phyloP scores from a whole-genome alignment of 768 basidiomycete genomes.

The Trametes gibbosa region DNA sequence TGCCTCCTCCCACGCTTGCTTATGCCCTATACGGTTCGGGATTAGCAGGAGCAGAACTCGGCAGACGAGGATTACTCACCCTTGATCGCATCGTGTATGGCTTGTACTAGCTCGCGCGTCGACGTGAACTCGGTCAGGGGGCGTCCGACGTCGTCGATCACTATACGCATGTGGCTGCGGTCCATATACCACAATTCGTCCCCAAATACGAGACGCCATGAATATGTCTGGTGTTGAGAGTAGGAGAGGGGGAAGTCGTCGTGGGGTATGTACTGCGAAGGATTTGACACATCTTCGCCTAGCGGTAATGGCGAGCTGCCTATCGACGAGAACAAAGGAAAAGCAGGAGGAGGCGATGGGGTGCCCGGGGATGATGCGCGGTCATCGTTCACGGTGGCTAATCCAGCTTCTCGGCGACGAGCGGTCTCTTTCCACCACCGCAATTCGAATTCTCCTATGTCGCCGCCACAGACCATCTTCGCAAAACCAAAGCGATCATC shows the following conservation, averaged over 20 bases:
- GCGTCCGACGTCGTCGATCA: slow-evolving; percentile 3
- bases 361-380: background rate
- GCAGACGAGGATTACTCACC: background rate
- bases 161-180: slow-evolving; percentile 15
- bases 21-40: slow-evolving; percentile 12
- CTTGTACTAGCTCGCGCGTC: slow-evolving; percentile 4
- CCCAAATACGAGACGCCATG: background rate
- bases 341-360: background rate
- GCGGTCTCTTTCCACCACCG: background rate
- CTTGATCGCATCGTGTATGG: slow-evolving; percentile 8
- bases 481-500: background rate
- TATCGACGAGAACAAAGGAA: background rate
- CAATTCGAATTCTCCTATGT: slow-evolving; percentile 4
- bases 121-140: slow-evolving; percentile 8
- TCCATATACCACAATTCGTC: background rate
- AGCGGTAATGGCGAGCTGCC: background rate
- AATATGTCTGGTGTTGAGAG: slow-evolving; percentile 7
- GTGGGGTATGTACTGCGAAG: background rate
- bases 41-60: background rate
- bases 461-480: background rate
- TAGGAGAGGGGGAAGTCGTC: background rate
- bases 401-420: background rate
- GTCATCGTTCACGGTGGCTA: background rate
- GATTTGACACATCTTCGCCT: background rate
- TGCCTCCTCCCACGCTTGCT: slow-evolving; percentile 2